Evolutionary conservation across 2,329 filamentous ascomycete species (phyloP).

Genomic region (Domatiomyces globalis): DNA sequence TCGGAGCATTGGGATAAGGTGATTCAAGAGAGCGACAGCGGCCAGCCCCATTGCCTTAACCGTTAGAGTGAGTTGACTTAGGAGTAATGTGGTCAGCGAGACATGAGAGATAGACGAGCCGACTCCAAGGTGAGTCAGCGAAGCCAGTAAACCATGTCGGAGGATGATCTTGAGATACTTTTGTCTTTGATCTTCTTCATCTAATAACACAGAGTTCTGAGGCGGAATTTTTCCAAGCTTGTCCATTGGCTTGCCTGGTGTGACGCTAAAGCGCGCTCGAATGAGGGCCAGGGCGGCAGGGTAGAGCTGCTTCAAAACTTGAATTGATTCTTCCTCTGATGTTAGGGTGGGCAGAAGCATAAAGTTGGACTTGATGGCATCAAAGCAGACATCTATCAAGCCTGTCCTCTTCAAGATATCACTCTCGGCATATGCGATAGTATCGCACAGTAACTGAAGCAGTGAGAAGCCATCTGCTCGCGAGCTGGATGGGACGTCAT

Average conservation of each 20-base stretch:
- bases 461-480: slow-evolving; percentile 28
- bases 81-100: slow-evolving; percentile 36
- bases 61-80: slow-evolving; percentile 20
- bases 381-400: slow-evolving; percentile 32
- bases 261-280: slow-evolving; percentile 25
- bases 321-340: slow-evolving; percentile 53
- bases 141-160: slow-evolving; percentile 29
- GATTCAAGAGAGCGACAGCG: slow-evolving; percentile 35
- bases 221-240: not conserved
- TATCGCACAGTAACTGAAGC: slow-evolving; percentile 23
- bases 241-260: slow-evolving; percentile 6
- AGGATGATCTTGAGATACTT: slow-evolving; percentile 34
- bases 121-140: slow-evolving; percentile 28
- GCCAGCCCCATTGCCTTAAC: slow-evolving; percentile 25
- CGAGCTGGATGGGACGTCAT: slow-evolving; percentile 26
- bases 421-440: slow-evolving; percentile 20
- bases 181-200: slow-evolving; percentile 18
- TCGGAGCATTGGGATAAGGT: slow-evolving; percentile 53
- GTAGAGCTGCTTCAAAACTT: slow-evolving; percentile 52
- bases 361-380: slow-evolving; percentile 47
- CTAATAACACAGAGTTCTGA: not conserved
- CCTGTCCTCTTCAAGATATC: slow-evolving; percentile 30
- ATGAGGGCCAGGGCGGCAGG: slow-evolving; percentile 48
- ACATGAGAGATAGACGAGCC: slow-evolving; percentile 29
- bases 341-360: slow-evolving; percentile 64